Conservation (phyloP, 73 alveolate genomes). For the Blepharisma japonicum region DNA sequence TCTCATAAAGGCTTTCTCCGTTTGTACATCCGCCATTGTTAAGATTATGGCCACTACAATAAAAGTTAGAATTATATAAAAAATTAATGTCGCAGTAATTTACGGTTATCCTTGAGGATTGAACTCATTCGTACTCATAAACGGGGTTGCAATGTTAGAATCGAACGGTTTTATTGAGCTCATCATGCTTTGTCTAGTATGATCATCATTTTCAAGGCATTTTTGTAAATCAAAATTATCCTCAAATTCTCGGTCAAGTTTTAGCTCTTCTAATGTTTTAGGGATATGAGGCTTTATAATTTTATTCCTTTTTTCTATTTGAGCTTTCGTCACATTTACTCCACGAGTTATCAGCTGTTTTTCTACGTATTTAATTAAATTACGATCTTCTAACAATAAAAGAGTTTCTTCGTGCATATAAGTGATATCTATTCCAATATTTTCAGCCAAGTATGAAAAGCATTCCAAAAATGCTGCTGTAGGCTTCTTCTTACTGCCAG, state of each 20-base stretch:
- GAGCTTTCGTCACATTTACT: not conserved
- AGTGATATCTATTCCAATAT: conserved; percentile 5
- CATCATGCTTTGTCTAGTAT: not conserved
- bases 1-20: too few relatives aligned
- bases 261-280: not conserved
- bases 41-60: too few relatives aligned
- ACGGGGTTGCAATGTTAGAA: not conserved
- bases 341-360: not conserved
- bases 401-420: conserved; percentile 25
- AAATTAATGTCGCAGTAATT: too few relatives aligned
- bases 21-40: too few relatives aligned
- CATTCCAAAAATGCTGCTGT: not conserved
- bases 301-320: conserved; percentile 2
- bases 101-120: too few relatives aligned
- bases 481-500: conserved; percentile 21
- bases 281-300: not conserved
- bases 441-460: not conserved
- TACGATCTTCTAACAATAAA: conserved; percentile 1
- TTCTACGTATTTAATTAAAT: conserved; percentile 2
- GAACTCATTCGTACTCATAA: conserved; percentile 4
- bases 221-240: not conserved
- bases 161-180: conserved; percentile 7
- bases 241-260: conserved; percentile 10
- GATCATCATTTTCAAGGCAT: not conserved
- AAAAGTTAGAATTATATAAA: too few relatives aligned